Evolutionary conservation across 495 filamentous ascomycete genomes (phyloP).

Genomic region (Bathelium albidoporum): DNA sequence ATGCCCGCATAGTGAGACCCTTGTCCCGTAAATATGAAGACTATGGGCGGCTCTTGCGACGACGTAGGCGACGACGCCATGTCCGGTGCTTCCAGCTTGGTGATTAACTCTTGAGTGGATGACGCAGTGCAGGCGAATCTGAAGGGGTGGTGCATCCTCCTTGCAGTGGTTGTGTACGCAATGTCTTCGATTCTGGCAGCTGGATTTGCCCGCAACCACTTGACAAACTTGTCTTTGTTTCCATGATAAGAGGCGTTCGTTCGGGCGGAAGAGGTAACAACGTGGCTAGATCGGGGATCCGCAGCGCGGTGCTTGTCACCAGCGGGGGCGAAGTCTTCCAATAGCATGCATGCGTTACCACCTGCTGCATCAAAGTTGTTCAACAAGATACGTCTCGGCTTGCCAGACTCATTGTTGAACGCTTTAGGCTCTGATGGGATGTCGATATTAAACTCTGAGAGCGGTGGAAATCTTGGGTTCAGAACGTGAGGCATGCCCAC

Average conservation of each 20-base stretch:
- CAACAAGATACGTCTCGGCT: slow-evolving; percentile 21
- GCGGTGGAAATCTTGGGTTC: slow-evolving; percentile 30
- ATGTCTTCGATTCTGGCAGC: slow-evolving; percentile 11
- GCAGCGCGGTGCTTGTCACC: neutral
- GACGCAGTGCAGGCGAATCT: slow-evolving; percentile 10
- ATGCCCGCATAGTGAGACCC: slow-evolving; percentile 7
- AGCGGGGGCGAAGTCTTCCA: slow-evolving; percentile 39
- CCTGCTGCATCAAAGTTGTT: slow-evolving; percentile 58
- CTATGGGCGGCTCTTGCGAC: neutral
- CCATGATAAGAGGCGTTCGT: neutral
- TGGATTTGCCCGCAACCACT: neutral
- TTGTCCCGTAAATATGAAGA: slow-evolving; percentile 18
- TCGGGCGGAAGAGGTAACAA: neutral
- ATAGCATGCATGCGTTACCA: slow-evolving; percentile 41
- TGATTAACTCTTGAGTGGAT: neutral
- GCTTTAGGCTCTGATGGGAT: slow-evolving; percentile 28
- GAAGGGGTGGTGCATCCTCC: slow-evolving; percentile 14
- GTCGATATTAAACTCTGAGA: slow-evolving; percentile 25
- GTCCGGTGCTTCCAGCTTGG: neutral
- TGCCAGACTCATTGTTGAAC: slow-evolving; percentile 16
- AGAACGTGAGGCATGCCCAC: slow-evolving; percentile 31
- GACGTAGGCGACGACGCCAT: slow-evolving; percentile 6
- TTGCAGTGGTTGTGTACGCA: slow-evolving; percentile 19
- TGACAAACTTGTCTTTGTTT: neutral
- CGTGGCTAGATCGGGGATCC: neutral